These are phyloP conservation scores for Gynandropsis gynandra DNA, from an alignment of 345 rosid genomes.

Conservation along the genomic window DNA sequence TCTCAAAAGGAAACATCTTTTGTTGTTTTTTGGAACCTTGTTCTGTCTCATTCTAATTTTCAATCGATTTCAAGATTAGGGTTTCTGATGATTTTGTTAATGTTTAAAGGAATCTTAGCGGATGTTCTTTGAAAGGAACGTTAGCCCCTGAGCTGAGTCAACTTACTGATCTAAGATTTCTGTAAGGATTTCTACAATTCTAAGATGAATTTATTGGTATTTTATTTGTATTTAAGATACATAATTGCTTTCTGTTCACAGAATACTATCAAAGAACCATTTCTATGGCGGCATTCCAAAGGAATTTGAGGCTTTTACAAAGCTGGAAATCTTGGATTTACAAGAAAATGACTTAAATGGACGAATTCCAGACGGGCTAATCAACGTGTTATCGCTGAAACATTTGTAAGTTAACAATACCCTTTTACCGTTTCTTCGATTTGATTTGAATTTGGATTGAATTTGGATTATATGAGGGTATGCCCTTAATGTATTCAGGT, in stretches of 20 bases:
- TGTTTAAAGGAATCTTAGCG: slow-evolving; percentile 53
- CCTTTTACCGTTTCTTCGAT: not conserved
- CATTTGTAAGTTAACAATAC: slow-evolving; percentile 49
- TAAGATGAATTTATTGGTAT: not conserved
- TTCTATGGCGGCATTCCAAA: slow-evolving; percentile 61
- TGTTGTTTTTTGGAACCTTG: too few species aligned
- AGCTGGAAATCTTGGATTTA: slow-evolving; percentile 59
- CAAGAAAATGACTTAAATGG: slow-evolving; percentile 65
- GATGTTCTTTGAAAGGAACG: slow-evolving; percentile 58
- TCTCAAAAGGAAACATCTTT: too few species aligned
- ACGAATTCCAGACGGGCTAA: slow-evolving; percentile 53
- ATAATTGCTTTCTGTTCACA: slow-evolving; percentile 24
- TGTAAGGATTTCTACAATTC: slow-evolving; percentile 48
- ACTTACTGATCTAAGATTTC: slow-evolving; percentile 50
- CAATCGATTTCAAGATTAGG: not conserved
- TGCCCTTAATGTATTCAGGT: slow-evolving; percentile 34
- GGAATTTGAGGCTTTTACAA: slow-evolving; percentile 50
- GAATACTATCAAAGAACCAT: slow-evolving; percentile 44
- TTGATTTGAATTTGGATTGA: not conserved
- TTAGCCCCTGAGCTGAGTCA: slow-evolving; percentile 68
- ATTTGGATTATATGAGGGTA: not conserved
- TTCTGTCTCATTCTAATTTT: not conserved
- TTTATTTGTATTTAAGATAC: slow-evolving; percentile 13
- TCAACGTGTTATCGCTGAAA: slow-evolving; percentile 39
- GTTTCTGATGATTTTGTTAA: slow-evolving; percentile 1